phyloP scores from a whole-genome alignment of 768 basidiomycete genomes.

The Leccinellum albellum region DNA sequence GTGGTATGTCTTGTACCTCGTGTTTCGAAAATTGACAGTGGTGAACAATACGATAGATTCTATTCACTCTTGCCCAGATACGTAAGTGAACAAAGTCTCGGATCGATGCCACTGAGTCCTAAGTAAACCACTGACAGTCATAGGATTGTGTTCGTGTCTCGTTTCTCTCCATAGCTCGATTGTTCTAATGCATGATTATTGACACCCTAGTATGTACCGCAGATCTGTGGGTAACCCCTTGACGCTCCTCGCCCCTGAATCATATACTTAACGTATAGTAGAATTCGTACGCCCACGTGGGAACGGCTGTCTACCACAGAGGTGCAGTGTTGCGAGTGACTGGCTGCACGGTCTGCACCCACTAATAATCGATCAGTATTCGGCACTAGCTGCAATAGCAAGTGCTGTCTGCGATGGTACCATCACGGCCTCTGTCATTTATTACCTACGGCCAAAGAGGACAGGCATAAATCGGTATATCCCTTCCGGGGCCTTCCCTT shows the following conservation, averaged over 20 bases:
- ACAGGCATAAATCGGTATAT: constrained; percentile 13
- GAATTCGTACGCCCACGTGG: constrained; percentile 9
- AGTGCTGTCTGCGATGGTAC: constrained; percentile 19
- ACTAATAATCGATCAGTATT: constrained; percentile 1
- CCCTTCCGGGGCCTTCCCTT: too few relatives aligned
- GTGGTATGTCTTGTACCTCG: constrained; percentile 10
- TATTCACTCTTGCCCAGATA: constrained; percentile 10
- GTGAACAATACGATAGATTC: background rate
- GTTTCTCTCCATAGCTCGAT: background rate
- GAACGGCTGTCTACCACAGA: background rate
- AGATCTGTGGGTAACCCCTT: constrained; percentile 4
- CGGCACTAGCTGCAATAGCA: constrained; percentile 6
- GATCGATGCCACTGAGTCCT: background rate
- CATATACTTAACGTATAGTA: background rate
- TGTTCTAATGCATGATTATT: background rate
- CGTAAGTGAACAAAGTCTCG: constrained; percentile 2
- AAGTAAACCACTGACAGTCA: background rate
- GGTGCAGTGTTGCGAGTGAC: background rate
- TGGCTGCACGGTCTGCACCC: background rate
- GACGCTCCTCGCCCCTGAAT: background rate
- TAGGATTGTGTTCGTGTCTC: constrained; percentile 14
- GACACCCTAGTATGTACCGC: background rate
- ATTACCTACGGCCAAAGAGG: constrained; percentile 12
- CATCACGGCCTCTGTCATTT: constrained; percentile 17
- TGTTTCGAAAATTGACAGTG: background rate